These are phyloP conservation scores for Fusarium pseudoanthophilum DNA, from an alignment of 2,329 filamentous ascomycete species.

Conservation along the genomic window DNA sequence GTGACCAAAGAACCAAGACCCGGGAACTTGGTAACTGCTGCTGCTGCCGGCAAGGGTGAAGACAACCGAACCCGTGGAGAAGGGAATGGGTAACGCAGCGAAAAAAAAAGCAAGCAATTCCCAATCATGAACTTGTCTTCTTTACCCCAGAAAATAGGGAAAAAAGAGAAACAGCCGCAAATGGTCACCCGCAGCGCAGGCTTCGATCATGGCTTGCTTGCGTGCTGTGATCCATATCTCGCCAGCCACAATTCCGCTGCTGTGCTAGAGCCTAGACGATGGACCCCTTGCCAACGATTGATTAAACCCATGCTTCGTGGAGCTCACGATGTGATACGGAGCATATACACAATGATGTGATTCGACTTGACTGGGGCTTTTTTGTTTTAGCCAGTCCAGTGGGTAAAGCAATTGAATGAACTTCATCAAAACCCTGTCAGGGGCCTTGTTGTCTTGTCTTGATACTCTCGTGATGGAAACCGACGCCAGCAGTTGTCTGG, in stretches of 20 bases:
- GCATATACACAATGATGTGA: constrained; percentile 12
- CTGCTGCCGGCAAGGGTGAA: constrained; percentile 25
- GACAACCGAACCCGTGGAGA: constrained; percentile 18
- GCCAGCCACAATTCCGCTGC: constrained; percentile 41
- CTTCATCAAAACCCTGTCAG: constrained; percentile 3
- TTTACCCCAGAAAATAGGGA: constrained; percentile 41
- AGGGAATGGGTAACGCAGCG: constrained; percentile 12
- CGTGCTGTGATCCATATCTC: constrained; percentile 31
- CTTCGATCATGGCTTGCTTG: constrained; percentile 29
- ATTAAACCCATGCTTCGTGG: constrained; percentile 28
- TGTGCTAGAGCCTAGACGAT: constrained; percentile 16
- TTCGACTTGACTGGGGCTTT: constrained; percentile 21
- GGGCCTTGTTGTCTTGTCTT: constrained; percentile 7
- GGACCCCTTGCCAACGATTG: constrained; percentile 23
- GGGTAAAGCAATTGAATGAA: constrained; percentile 10
- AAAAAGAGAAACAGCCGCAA: constrained; percentile 11
- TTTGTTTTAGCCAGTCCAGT: constrained; percentile 25
- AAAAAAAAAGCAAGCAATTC: constrained; percentile 33
- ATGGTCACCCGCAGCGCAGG: constrained; percentile 14
- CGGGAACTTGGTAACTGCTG: constrained; percentile 26
- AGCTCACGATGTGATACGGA: constrained; percentile 9
- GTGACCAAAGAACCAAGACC: constrained; percentile 12
- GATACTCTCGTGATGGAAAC: neutral
- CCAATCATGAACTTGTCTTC: constrained; percentile 6
- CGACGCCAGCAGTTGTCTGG: neutral